Evolutionary conservation across 1,139 yeast species (phyloP).

Genomic region (Hemisphaericaspora xylanilytica): DNA sequence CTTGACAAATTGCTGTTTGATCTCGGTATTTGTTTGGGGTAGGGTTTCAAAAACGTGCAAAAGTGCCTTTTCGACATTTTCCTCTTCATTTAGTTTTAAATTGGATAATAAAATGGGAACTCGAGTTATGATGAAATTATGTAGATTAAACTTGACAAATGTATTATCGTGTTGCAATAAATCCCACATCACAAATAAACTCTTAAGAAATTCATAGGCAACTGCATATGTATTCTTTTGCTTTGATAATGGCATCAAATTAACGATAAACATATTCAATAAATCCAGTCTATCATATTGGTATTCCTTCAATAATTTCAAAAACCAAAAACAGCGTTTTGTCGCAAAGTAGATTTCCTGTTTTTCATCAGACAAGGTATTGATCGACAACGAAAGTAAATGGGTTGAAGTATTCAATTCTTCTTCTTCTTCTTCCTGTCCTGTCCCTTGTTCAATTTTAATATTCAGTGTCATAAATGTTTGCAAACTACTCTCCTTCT

Average conservation of each 20-base stretch:
- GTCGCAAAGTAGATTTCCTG: constrained; percentile 1
- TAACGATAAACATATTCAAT: background rate
- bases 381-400: constrained; percentile 3
- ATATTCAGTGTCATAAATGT: background rate
- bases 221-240: constrained; percentile 13
- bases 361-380: constrained; percentile 1
- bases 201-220: constrained; percentile 21
- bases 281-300: constrained; percentile 3
- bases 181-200: constrained; percentile 22
- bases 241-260: constrained; percentile 11
- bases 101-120: constrained; percentile 24
- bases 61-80: constrained; percentile 17
- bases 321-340: constrained; percentile 4
- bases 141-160: constrained; percentile 34
- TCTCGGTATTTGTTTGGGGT: constrained; percentile 31
- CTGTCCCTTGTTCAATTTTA: background rate
- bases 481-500: background rate
- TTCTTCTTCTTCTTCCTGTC: background rate
- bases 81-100: constrained; percentile 20
- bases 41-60: constrained; percentile 17
- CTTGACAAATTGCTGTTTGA: constrained; percentile 56
- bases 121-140: constrained; percentile 32
- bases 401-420: background rate
- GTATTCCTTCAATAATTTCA: constrained; percentile 1
- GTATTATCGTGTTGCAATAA: constrained; percentile 11